These are phyloP conservation scores for Elaeis oleifera DNA, from an alignment of 202 grass and related monocot genomes.

Conservation along the genomic window DNA sequence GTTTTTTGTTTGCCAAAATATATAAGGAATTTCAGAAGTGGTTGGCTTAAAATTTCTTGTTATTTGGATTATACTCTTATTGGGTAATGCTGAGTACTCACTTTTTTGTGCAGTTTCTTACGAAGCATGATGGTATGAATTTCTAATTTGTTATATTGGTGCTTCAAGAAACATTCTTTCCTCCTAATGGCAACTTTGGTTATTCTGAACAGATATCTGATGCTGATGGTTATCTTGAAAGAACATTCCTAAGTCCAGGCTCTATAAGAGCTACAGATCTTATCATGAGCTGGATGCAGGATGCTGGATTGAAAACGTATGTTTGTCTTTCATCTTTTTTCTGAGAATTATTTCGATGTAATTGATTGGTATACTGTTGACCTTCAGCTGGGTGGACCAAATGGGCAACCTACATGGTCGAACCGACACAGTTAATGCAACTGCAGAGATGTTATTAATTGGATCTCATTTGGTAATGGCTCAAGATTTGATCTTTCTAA, in stretches of 20 bases:
- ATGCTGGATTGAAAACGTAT: conserved; percentile 79
- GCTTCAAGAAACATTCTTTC: too few relatives aligned
- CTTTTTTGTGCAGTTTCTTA: too few relatives aligned
- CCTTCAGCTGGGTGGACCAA: conserved; percentile 83
- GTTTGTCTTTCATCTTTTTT: not conserved
- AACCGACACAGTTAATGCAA: conserved; percentile 43
- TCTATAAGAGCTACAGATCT: conserved; percentile 52
- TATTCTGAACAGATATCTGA: conserved; percentile 63
- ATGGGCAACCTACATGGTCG: conserved; percentile 90
- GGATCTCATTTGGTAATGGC: conserved; percentile 77
- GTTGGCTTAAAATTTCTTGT: too few relatives aligned
- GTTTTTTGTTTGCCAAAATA: too few relatives aligned
- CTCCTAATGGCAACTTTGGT: not conserved
- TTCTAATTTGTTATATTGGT: too few relatives aligned
- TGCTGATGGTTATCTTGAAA: conserved; percentile 76
- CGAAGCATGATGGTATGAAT: too few relatives aligned
- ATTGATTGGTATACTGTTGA: conserved; percentile 15
- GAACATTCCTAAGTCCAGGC: conserved; percentile 87
- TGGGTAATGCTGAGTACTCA: too few relatives aligned
- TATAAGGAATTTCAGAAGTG: too few relatives aligned
- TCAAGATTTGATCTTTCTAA: not conserved
- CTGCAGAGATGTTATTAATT: conserved; percentile 47
- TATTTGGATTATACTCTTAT: too few relatives aligned
- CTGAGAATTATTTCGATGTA: not conserved
- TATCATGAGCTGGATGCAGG: conserved; percentile 87